phyloP scores from a whole-genome alignment of 768 basidiomycete species.

The Boletus edulis region DNA sequence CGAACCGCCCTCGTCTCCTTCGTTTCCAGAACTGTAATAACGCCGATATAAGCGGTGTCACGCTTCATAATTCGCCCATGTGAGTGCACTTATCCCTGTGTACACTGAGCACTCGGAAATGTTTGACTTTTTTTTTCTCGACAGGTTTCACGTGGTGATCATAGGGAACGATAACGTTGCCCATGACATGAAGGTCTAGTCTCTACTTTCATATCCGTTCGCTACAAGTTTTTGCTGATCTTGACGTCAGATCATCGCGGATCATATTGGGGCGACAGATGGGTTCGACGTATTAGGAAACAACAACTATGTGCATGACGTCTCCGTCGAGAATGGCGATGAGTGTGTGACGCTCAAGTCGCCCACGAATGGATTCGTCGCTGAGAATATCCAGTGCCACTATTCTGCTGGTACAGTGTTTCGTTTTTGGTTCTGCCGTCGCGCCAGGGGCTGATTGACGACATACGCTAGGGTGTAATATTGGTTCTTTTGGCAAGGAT shows the following conservation, averaged over 20 bases:
- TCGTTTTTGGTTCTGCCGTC: not conserved
- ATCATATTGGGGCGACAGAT: slow-evolving; percentile 10
- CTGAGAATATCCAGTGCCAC: slow-evolving; percentile 11
- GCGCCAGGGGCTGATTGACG: not conserved
- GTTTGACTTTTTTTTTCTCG: not conserved
- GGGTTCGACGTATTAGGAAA: slow-evolving; percentile 25
- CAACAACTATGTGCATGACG: slow-evolving; percentile 33
- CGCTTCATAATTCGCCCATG: slow-evolving; percentile 9
- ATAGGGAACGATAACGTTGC: slow-evolving; percentile 5
- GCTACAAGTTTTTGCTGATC: not conserved
- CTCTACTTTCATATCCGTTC: not conserved
- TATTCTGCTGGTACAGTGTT: slow-evolving; percentile 4
- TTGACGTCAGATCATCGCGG: slow-evolving; percentile 3
- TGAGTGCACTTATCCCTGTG: not conserved
- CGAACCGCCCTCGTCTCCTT: slow-evolving; percentile 3
- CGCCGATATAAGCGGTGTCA: slow-evolving; percentile 13
- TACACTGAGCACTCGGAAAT: not conserved
- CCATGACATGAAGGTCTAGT: slow-evolving; percentile 8
- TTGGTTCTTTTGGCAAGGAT: slow-evolving; percentile 8
- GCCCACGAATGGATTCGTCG: slow-evolving; percentile 22
- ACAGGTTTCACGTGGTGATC: slow-evolving; percentile 14
- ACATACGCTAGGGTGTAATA: slow-evolving; percentile 10
- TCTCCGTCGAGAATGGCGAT: slow-evolving; percentile 32
- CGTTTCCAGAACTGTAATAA: slow-evolving; percentile 6
- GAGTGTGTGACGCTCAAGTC: slow-evolving; percentile 36